Base-by-base conservation (phyloP, 1,139 yeast genomes). In the Yamadazyma buinensis region DNA sequence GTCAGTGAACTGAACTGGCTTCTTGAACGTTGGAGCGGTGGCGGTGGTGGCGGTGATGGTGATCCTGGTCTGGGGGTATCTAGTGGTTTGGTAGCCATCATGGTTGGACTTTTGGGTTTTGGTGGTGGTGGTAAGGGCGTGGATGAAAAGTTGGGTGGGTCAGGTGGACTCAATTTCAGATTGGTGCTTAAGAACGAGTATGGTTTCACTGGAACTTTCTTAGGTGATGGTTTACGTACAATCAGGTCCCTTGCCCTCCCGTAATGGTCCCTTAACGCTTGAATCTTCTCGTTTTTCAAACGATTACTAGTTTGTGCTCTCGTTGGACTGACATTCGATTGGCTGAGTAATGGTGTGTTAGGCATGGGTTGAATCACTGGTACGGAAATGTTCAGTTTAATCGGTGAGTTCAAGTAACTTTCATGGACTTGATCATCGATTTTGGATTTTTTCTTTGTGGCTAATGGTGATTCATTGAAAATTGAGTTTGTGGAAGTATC, bases 241-340 rank as follows among this genome's bases (percentile, higher is more conserved):
- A 34, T 15, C 28, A 28, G 34, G 11, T 29, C 33, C 28, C 20
- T 37, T 1, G 55, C 67, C 30, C 46, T 52, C 10, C 66, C 59
- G 40, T 60, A 67, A 30, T 63, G 62, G 24, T 53, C 54, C 20
- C 64, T 50, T 29, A 67, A 48, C 2, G 68, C 71, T 29, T 56
- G 58, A 14, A 67, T 52, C 29, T 56, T 51, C 39, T 66, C 68
- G 23, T 51, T 51, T 30, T 57, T 57, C 41, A 67, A 44, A 32
- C 68, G 45, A 28, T 59, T 57, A 19, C 68, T 62, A 0, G 74
- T 67, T 37, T 64, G 70, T 12, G 67, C 46, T 33, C 63, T 58
- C 1, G 67, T 52, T 1, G 74, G 73, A 46, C 73, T 66, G 3
- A 54, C 43, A 25, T 56, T 47, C 10, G 47, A 43, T 1, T 54